phyloP scores from a whole-genome alignment of 345 rosid genomes.

The Erysimum cheiranthoides region DNA sequence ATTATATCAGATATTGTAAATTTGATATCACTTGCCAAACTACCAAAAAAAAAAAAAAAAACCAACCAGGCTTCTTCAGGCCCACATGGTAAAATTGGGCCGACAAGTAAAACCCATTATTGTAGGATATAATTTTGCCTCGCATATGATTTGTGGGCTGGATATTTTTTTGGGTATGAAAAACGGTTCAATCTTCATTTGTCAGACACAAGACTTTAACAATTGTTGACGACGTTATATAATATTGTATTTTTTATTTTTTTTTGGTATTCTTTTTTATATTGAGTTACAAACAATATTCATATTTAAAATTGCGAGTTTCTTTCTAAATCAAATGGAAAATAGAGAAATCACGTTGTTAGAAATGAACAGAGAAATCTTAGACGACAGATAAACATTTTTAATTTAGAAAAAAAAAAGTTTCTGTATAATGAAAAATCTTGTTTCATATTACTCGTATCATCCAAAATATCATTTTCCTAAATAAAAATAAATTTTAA shows the following conservation, averaged over 20 bases:
- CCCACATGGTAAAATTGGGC: constrained; percentile 2
- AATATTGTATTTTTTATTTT: too few relatives aligned
- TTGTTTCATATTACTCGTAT: not conserved
- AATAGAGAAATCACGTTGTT: not conserved
- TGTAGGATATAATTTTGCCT: not conserved
- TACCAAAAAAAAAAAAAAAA: not conserved
- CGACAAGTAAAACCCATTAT: not conserved
- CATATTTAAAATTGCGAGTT: not conserved
- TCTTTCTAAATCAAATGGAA: not conserved
- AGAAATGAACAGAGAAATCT: too few relatives aligned
- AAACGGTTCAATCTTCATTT: not conserved
- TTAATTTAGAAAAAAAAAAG: not conserved
- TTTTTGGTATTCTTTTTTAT: too few relatives aligned
- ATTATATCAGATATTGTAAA: constrained; percentile 3
- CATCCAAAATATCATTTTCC: not conserved
- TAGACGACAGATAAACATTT: too few relatives aligned
- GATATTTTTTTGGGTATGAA: not conserved
- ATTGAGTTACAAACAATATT: constrained; percentile 2
- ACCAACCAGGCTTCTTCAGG: constrained; percentile 14
- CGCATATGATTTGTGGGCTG: not conserved
- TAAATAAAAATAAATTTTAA: not conserved
- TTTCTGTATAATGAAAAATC: not conserved
- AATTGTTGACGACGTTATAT: not conserved
- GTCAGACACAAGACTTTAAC: not conserved
- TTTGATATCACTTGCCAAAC: not conserved